These are phyloP conservation scores for Kurtzmaniella fragi DNA, from an alignment of 805 yeast species.

Conservation along the genomic window DNA sequence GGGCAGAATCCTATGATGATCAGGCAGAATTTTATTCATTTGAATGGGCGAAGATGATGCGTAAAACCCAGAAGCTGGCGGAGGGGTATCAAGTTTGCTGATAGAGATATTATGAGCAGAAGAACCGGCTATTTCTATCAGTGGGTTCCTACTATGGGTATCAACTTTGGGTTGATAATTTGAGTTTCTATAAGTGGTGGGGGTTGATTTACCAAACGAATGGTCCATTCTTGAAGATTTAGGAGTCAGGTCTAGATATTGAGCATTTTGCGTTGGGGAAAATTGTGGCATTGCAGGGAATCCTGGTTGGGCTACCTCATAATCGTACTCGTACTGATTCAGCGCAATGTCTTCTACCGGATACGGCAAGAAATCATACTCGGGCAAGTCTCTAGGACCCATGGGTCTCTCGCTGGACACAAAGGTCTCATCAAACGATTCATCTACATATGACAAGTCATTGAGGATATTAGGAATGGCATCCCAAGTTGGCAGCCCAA, in stretches of 20 bases:
- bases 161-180: not conserved
- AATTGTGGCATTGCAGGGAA: too few species aligned
- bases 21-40: too few species aligned
- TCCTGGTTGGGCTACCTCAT: not conserved
- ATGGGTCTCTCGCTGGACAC: conserved; percentile 27
- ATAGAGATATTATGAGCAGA: conserved; percentile 11
- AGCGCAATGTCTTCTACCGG: not conserved
- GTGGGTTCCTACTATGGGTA: not conserved
- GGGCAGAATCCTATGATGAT: too few species aligned
- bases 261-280: too few species aligned
- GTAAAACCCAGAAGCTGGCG: too few species aligned
- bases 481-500: not conserved
- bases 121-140: conserved; percentile 11
- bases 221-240: too few species aligned
- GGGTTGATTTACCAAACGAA: too few species aligned
- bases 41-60: too few species aligned
- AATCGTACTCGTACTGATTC: too few species aligned
- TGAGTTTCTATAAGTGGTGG: not conserved
- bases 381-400: conserved; percentile 37
- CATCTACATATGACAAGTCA: conserved; percentile 4
- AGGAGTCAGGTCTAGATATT: too few species aligned
- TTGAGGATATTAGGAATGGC: not conserved
- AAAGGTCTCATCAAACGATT: conserved; percentile 18
- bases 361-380: conserved; percentile 12
- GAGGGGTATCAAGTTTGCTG: conserved; percentile 3